Conservation (phyloP, 176 grass and related monocot species). For the Coix lacrymajobi region DNA sequence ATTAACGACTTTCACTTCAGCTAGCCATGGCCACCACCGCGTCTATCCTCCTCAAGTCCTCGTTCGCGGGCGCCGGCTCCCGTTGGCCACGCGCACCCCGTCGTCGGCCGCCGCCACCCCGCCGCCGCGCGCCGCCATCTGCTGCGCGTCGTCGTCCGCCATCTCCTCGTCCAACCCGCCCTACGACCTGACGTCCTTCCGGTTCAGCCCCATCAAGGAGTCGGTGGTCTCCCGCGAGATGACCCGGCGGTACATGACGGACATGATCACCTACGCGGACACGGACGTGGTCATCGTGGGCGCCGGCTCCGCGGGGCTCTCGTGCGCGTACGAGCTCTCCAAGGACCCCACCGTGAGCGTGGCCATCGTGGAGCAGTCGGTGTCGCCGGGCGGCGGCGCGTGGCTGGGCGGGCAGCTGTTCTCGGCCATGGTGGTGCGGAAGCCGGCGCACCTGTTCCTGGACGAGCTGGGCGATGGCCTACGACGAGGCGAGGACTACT, state of each 20-base stretch:
- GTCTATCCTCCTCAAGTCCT: slow-evolving; percentile 35
- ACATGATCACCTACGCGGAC: slow-evolving; percentile 93
- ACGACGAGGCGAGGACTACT: slow-evolving; percentile 89
- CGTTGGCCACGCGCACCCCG: not conserved
- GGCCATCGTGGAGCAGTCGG: slow-evolving; percentile 83
- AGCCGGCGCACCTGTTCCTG: slow-evolving; percentile 87
- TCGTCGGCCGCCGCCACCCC: not conserved
- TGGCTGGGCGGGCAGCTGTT: slow-evolving; percentile 97
- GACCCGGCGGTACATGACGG: slow-evolving; percentile 92
- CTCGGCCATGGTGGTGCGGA: slow-evolving; percentile 95
- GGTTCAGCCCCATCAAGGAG: slow-evolving; percentile 80
- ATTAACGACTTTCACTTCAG: no score
- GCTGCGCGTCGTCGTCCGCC: not conserved
- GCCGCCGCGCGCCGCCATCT: not conserved
- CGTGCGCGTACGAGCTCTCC: slow-evolving; percentile 93
- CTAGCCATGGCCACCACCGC: slow-evolving; percentile 50
- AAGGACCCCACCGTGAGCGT: slow-evolving; percentile 79
- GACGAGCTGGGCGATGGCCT: slow-evolving; percentile 68
- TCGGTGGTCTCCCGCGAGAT: slow-evolving; percentile 87
- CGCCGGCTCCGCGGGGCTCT: slow-evolving; percentile 80
- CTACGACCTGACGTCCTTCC: slow-evolving; percentile 66
- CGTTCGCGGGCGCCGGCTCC: slow-evolving; percentile 34
- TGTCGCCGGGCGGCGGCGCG: slow-evolving; percentile 86
- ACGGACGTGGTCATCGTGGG: slow-evolving; percentile 88
- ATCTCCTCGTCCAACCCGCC: slow-evolving; percentile 41